phyloP scores from a whole-genome alignment of 768 basidiomycete genomes.

The Cyclocybe cylindracea region DNA sequence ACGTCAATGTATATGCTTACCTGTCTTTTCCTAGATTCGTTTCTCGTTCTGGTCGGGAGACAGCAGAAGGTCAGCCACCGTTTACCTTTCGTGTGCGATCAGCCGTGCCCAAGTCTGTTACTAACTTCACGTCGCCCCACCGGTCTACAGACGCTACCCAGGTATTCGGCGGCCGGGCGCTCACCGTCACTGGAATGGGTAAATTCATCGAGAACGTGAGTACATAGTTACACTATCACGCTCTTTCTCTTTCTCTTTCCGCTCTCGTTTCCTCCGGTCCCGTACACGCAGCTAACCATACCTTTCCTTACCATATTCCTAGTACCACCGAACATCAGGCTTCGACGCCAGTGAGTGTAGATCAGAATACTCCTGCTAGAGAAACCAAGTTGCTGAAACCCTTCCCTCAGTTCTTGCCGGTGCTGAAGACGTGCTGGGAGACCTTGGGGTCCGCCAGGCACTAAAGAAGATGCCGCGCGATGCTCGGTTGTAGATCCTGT shows the following conservation, averaged over 20 bases:
- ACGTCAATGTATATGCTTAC: not conserved
- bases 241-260: conserved; percentile 1
- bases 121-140: not conserved
- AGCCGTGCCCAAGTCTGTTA: conserved; percentile 40
- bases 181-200: conserved; percentile 89
- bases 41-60: conserved; percentile 67
- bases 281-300: not conserved
- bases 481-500: conserved; percentile 21
- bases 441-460: conserved; percentile 32
- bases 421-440: conserved; percentile 33
- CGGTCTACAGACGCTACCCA: conserved; percentile 67
- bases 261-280: not conserved
- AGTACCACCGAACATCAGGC: conserved; percentile 83
- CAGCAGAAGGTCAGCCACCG: conserved; percentile 53
- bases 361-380: conserved; percentile 12
- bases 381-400: conserved; percentile 7
- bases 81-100: conserved; percentile 21
- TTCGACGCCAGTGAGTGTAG: conserved; percentile 68
- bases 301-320: conserved; percentile 1
- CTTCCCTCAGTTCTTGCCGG: conserved; percentile 65
- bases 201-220: conserved; percentile 78
- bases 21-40: conserved; percentile 51
- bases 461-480: conserved; percentile 35
- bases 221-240: conserved; percentile 8
- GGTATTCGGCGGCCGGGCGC: conserved; percentile 86